Percentiles rank a stretch among this genome's conserved stretches.
These are phyloP conservation scores for Adiantum capillusveneris DNA, from an alignment of 75 land plant genomes.

Conservation along the genomic window DNA sequence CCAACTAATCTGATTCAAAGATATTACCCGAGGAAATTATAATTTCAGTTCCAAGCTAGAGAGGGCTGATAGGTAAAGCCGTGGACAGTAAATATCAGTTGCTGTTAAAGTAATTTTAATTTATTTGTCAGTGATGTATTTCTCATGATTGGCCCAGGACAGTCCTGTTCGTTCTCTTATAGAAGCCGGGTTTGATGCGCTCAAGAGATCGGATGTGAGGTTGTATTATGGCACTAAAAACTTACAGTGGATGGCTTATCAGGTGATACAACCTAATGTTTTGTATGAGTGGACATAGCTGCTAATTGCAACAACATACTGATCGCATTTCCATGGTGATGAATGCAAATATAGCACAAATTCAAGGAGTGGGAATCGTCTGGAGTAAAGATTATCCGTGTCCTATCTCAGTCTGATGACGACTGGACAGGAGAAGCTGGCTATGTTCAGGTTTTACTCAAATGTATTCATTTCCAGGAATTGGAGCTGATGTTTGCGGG, in stretches of 20 bases:
- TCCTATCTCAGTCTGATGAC: constrained; percentile 80
- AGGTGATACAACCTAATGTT: too few species aligned
- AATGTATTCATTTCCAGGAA: background rate
- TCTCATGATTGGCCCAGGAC: too few species aligned
- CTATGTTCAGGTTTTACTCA: constrained; percentile 77
- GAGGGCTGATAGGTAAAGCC: too few species aligned
- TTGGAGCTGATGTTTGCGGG: background rate
- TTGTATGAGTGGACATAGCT: too few species aligned
- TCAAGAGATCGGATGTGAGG: constrained; percentile 75
- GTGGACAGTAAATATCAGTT: too few species aligned
- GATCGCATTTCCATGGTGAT: too few species aligned
- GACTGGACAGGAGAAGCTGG: constrained; percentile 84
- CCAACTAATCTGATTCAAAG: too few species aligned
- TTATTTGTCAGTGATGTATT: too few species aligned
- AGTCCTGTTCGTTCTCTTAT: constrained; percentile 92
- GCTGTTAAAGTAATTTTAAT: too few species aligned
- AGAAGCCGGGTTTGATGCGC: constrained; percentile 77
- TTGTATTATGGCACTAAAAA: constrained; percentile 95
- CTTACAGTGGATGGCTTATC: constrained; percentile 91
- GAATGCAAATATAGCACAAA: constrained; percentile 47
- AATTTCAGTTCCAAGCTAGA: too few species aligned
- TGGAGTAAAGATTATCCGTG: constrained; percentile 81
- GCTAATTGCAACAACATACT: too few species aligned
- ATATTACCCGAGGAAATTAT: too few species aligned
- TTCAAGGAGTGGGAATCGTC: constrained; percentile 91